Evolutionary conservation across 495 filamentous ascomycete species (phyloP).

Genomic region (Penicillium waksmanii): DNA sequence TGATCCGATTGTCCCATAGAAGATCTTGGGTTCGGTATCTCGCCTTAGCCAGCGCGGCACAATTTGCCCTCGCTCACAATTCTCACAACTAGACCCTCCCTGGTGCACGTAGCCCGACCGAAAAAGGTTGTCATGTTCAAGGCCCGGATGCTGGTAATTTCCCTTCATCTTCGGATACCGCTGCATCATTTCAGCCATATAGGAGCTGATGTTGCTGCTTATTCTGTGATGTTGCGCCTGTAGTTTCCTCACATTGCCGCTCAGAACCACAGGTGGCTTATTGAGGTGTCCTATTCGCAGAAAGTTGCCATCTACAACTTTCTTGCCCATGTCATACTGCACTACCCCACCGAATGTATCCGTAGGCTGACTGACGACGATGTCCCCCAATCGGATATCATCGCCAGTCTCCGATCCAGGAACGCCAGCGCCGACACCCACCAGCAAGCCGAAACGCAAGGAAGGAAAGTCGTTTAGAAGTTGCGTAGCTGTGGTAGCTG

Average conservation of each 20-base stretch:
- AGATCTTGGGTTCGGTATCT: not conserved
- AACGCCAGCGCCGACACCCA: not conserved
- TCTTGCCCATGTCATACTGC: not conserved
- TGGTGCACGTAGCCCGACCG: not conserved
- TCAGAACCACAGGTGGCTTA: not conserved
- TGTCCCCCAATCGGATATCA: not conserved
- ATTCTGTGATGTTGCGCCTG: not conserved
- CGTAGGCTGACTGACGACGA: not conserved
- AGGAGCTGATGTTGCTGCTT: not conserved
- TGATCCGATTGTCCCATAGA: not conserved
- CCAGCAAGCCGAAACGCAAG: not conserved
- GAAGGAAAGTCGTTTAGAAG: not conserved
- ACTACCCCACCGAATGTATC: not conserved
- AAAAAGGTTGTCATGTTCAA: not conserved
- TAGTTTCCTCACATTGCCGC: not conserved
- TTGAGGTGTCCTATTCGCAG: not conserved
- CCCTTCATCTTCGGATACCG: not conserved
- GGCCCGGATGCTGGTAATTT: not conserved
- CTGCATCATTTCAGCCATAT: not conserved
- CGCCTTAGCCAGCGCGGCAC: not conserved
- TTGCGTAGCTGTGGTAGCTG: not conserved
- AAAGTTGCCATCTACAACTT: not conserved
- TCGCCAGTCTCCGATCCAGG: not conserved
- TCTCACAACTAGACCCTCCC: not conserved
- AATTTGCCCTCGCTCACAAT: not conserved